Conservation (phyloP, 345 rosid species). For the Hypericum perforatum region DNA sequence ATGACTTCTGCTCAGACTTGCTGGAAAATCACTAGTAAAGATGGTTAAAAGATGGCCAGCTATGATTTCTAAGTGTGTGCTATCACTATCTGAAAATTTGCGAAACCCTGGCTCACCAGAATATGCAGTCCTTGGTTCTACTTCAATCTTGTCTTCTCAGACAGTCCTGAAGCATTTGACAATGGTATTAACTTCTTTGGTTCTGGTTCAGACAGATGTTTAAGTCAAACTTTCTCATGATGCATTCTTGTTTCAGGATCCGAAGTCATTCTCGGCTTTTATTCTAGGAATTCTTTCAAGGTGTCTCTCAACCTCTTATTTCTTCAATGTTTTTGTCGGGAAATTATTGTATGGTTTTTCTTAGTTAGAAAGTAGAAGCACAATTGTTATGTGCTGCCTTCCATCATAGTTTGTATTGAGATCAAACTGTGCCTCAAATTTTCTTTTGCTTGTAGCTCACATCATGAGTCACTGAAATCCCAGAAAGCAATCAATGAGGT, state of each 20-base stretch:
- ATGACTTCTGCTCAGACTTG: conserved; percentile 42
- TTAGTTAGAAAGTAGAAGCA: background rate
- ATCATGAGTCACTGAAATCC: conserved; percentile 84
- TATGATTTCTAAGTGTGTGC: conserved; percentile 76
- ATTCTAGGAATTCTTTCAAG: conserved; percentile 85
- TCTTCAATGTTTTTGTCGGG: conserved; percentile 1
- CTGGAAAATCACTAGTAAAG: conserved; percentile 86
- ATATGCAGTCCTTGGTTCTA: conserved; percentile 79
- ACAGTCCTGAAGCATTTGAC: conserved; percentile 93
- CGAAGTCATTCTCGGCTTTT: conserved; percentile 66
- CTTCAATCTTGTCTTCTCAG: conserved; percentile 84
- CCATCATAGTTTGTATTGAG: too few relatives aligned
- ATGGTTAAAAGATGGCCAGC: conserved; percentile 93
- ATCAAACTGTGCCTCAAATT: background rate
- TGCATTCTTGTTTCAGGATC: conserved; percentile 54
- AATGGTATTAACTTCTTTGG: conserved; percentile 36
- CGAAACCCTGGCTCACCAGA: conserved; percentile 56
- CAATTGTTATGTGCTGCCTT: background rate
- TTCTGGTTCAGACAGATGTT: conserved; percentile 15
- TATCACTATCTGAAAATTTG: conserved; percentile 58
- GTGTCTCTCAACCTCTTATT: conserved; percentile 22
- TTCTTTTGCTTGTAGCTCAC: conserved; percentile 54
- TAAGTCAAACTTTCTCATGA: conserved; percentile 21
- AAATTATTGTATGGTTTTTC: background rate
- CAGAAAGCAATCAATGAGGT: conserved; percentile 96